Conservation (phyloP, 305 asterid species). For the Fraxinus sp. region DNA sequence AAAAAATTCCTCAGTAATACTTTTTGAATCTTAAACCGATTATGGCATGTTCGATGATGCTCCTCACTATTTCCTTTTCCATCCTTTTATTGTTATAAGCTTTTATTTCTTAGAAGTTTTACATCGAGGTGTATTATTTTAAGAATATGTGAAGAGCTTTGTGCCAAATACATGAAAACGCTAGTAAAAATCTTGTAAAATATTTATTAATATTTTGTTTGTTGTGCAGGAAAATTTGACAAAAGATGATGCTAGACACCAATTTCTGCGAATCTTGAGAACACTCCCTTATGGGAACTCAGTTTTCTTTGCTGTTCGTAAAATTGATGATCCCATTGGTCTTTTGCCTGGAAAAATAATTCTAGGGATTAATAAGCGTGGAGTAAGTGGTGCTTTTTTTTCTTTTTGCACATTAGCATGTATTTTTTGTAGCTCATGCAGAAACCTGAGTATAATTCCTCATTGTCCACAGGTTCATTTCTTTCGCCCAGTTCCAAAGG, state of each 20-base stretch:
- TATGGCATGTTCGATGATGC: background rate
- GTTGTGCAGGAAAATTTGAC: conserved; percentile 70
- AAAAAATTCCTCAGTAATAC: background rate
- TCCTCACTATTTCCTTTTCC: background rate
- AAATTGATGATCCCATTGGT: conserved; percentile 98
- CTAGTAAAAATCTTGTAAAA: background rate
- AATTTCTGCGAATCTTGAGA: conserved; percentile 78
- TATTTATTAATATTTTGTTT: background rate
- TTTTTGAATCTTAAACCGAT: background rate
- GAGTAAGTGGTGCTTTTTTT: conserved; percentile 50
- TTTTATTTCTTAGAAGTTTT: background rate
- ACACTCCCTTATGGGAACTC: conserved; percentile 97
- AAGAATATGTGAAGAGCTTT: background rate
- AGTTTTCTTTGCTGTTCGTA: conserved; percentile 92
- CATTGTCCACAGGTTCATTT: conserved; percentile 71
- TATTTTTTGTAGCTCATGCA: conserved; percentile 1
- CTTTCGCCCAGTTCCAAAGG: conserved; percentile 99
- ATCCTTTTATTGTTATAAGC: background rate
- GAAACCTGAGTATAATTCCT: conserved; percentile 27
- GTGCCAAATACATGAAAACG: background rate
- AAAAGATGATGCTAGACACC: conserved; percentile 96
- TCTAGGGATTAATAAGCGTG: conserved; percentile 94
- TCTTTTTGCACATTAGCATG: conserved; percentile 1
- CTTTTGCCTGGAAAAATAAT: conserved; percentile 89
- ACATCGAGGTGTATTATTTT: background rate